phyloP scores from a whole-genome alignment of 2,329 filamentous ascomycete species.

The Aspergillus pseudotamarii region DNA sequence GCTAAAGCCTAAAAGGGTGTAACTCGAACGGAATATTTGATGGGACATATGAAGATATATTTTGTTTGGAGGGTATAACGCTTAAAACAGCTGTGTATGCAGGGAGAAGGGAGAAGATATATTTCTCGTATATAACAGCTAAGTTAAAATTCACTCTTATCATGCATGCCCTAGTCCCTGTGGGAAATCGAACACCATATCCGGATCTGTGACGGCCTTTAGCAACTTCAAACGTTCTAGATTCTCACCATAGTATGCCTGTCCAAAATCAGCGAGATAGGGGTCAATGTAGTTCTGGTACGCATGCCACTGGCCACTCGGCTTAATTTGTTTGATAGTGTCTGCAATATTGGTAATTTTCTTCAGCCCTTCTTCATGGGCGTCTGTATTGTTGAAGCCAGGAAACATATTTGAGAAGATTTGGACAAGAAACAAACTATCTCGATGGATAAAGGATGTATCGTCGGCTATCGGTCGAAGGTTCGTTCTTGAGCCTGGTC shows the following conservation, averaged over 20 bases:
- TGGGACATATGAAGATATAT: too few relatives aligned
- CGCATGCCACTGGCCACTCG: constrained; percentile 1
- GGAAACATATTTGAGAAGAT: constrained; percentile 7
- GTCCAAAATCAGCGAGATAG: neutral
- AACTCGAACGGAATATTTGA: too few relatives aligned
- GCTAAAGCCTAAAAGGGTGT: too few relatives aligned
- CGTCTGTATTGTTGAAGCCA: neutral
- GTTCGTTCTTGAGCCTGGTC: constrained; percentile 1
- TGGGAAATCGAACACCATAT: constrained; percentile 4
- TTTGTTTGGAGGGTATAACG: too few relatives aligned
- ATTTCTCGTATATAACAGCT: neutral
- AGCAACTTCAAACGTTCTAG: neutral
- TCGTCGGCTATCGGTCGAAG: neutral
- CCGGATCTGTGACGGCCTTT: constrained; percentile 1
- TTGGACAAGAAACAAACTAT: constrained; percentile 6
- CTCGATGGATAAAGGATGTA: constrained; percentile 4
- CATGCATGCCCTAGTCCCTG: constrained; percentile 6
- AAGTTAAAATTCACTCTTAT: neutral
- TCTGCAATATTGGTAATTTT: constrained; percentile 1
- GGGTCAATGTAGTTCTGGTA: constrained; percentile 12
- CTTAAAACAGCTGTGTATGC: neutral
- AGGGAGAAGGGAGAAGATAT: neutral
- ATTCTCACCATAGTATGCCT: constrained; percentile 5
- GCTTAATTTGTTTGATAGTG: neutral
- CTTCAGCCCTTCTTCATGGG: neutral